Base-by-base conservation (phyloP, 2,329 filamentous ascomycete species). In the Scopulariopsis brevicaulis region DNA sequence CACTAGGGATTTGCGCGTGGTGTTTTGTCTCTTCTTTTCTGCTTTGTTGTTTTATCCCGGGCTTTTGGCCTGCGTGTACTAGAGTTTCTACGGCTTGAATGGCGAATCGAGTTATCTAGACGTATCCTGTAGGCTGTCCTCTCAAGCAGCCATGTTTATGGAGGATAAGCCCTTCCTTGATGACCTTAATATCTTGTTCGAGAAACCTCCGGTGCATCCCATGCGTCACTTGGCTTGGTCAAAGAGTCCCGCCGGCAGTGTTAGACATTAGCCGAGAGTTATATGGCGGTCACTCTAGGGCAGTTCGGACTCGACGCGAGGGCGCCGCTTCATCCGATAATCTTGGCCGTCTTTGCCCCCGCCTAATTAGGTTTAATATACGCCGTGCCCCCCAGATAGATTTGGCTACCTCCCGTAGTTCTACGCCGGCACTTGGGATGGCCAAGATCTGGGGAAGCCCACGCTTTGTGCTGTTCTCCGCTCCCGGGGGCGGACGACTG, bases 281-380 rank as follows among this genome's bases (percentile, higher is more conserved):
- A 48, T 48, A 48, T 48, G 10, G 15, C 4, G 10, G 43, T 40
- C 14, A 14, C 18, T 14, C 14, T 11, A 40, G 18, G 4, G 12
- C 4, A 11, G 37, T 40, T 4, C 37, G 37, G 37, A 37, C 34
- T 14, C 34, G 34, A 48, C 43, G 43, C 6, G 40, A 10, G 5
- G 20, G 20, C n/a, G 43, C 43, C 43, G 43, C 43, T 8, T n/a
- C 15, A 54, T n/a, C 18, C 52, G 28, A 54, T 24, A 20, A n/a
- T 37, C 52, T n/a, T 25, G 18, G 20, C 34, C n/a, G 20, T 7
- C 32, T 25, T 34, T 40, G 22, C n/a, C 37, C 35, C 40, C 10
- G 40, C 54, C 40, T 56, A 50, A 56, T 56, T 48, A 18, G 40
- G 11, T 12, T 54, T 50, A 56, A 56, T 56, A 25, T 56, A 56